phyloP scores from a whole-genome alignment of 2,329 filamentous ascomycete genomes.

The Tolypocladium endophyticum region DNA sequence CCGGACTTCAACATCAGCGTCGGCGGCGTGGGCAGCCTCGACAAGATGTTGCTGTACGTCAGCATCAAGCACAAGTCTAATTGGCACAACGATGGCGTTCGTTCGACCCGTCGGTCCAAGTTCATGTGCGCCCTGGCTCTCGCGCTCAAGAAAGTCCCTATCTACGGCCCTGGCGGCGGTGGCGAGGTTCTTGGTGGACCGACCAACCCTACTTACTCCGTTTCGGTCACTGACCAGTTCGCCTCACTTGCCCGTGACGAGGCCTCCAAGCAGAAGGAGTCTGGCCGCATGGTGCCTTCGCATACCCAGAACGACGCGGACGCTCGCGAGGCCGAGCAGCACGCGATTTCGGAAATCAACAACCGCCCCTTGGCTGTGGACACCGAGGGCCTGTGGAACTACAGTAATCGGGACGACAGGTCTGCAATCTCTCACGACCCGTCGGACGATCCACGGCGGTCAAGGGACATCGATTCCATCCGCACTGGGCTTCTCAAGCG shows the following conservation, averaged over 20 bases:
- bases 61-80: constrained; percentile 89
- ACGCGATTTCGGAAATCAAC: constrained; percentile 36
- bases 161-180: constrained; percentile 70
- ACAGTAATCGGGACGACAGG: constrained; percentile 5
- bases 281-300: constrained; percentile 51
- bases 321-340: constrained; percentile 25
- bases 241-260: constrained; percentile 54
- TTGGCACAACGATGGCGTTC: constrained; percentile 78
- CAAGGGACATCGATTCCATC: constrained; percentile 26
- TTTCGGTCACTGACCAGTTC: constrained; percentile 59
- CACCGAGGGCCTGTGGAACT: constrained; percentile 13
- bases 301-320: constrained; percentile 15
- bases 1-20: constrained; percentile 72
- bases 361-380: constrained; percentile 17
- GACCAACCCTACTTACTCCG: constrained; percentile 71
- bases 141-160: constrained; percentile 77
- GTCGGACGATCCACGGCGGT: constrained; percentile 23
- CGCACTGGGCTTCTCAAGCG: constrained; percentile 26
- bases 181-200: constrained; percentile 50
- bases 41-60: constrained; percentile 75
- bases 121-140: constrained; percentile 92
- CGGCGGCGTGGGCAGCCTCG: constrained; percentile 68
- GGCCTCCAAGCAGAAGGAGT: constrained; percentile 50
- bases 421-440: constrained; percentile 12
- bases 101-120: constrained; percentile 75